Evolutionary conservation across 495 filamentous ascomycete genomes (phyloP).

Genomic region (Aspergillus cristatus): DNA sequence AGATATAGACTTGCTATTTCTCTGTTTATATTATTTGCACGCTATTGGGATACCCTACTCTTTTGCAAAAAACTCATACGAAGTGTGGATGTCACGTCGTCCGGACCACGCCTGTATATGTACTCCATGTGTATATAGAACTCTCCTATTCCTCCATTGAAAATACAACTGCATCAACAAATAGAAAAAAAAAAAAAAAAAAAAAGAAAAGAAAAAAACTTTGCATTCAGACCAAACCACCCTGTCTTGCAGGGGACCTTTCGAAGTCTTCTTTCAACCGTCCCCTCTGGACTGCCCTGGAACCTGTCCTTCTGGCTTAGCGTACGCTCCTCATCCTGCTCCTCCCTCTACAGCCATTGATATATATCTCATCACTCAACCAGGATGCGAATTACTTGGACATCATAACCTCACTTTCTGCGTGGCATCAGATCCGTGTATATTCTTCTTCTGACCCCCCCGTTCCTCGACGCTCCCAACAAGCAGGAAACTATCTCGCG

Average conservation of each 20-base stretch:
- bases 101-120: too few species aligned
- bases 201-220: too few species aligned
- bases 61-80: not conserved
- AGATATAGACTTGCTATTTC: not conserved
- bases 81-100: too few species aligned
- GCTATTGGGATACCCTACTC: conserved; percentile 14
- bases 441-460: conserved; percentile 45
- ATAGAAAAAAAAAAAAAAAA: not conserved
- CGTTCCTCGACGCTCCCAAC: conserved; percentile 23
- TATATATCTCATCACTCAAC: not conserved
- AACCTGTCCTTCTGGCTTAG: conserved; percentile 30
- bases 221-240: not conserved
- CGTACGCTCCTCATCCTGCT: conserved; percentile 24
- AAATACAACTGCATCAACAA: not conserved
- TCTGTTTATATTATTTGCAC: conserved; percentile 7
- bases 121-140: too few species aligned
- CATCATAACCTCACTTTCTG: conserved; percentile 11
- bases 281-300: conserved; percentile 38
- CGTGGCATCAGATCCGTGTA: conserved; percentile 15
- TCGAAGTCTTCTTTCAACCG: conserved; percentile 47
- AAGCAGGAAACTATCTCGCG: conserved; percentile 23
- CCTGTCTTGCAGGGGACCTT: conserved; percentile 27
- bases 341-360: not conserved
- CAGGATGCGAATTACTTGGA: conserved; percentile 3
- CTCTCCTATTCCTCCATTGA: not conserved